phyloP scores from a whole-genome alignment of 495 filamentous ascomycete species.

The Trichoderma orchidacearum region DNA sequence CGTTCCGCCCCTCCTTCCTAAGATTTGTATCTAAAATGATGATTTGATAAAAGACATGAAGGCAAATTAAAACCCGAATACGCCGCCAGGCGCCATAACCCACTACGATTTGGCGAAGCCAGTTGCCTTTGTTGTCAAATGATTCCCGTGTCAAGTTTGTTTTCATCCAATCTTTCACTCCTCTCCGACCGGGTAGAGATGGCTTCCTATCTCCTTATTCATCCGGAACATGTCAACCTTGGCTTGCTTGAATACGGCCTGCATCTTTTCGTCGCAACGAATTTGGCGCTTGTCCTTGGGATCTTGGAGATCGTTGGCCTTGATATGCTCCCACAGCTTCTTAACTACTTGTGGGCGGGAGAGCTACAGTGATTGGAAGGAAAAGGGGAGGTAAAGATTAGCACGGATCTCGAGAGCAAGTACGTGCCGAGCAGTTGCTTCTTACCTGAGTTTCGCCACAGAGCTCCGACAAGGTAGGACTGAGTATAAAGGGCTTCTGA shows the following conservation, averaged over 20 bases:
- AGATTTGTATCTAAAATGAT: neutral
- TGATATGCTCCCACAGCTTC: constrained; percentile 89
- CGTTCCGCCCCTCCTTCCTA: neutral
- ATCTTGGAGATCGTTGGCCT: constrained; percentile 74
- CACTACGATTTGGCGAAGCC: neutral
- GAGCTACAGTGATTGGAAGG: constrained; percentile 36
- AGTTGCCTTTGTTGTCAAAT: no score
- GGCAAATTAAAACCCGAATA: neutral
- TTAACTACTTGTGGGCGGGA: constrained; percentile 93
- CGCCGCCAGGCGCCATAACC: neutral
- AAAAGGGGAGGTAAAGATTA: no score
- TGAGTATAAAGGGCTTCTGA: constrained; percentile 39
- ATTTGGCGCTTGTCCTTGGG: constrained; percentile 86
- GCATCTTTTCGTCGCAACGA: constrained; percentile 77
- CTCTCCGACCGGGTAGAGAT: constrained; percentile 42
- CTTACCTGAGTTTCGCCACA: constrained; percentile 47
- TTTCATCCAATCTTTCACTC: constrained; percentile 5
- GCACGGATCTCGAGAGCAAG: no score
- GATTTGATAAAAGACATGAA: neutral
- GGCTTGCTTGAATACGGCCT: constrained; percentile 78
- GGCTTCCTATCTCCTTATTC: constrained; percentile 53
- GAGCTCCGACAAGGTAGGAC: constrained; percentile 31
- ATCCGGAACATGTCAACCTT: constrained; percentile 97
- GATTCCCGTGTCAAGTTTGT: no score
- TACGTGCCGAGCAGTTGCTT: no score